Conservation (phyloP, 805 yeast genomes). For the Yarrowia alimentaria region DNA sequence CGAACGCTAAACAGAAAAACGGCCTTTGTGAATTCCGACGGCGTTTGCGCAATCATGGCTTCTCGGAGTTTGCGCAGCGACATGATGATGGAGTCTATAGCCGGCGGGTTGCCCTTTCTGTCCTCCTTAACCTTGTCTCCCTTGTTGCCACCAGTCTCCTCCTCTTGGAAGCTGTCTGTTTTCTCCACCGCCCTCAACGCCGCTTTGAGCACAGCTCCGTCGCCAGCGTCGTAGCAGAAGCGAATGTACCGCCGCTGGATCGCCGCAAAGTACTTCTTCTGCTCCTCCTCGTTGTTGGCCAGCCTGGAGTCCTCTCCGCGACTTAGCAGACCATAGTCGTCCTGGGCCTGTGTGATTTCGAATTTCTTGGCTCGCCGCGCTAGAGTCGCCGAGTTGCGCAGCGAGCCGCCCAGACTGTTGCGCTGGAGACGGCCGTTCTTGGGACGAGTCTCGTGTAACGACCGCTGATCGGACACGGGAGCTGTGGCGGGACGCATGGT, state of each 20-base stretch:
- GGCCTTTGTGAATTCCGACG: conserved; percentile 44
- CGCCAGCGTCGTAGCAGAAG: conserved; percentile 18
- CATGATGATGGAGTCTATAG: conserved; percentile 26
- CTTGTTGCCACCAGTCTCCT: conserved; percentile 4
- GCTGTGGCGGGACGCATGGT: conserved; percentile 20
- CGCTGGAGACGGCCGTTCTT: not conserved
- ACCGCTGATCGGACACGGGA: conserved; percentile 4
- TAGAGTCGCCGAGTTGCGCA: not conserved
- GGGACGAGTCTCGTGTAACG: not conserved
- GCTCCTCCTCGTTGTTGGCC: conserved; percentile 25
- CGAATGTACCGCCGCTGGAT: conserved; percentile 24
- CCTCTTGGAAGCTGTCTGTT: conserved; percentile 3
- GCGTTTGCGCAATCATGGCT: conserved; percentile 46
- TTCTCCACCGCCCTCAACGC: conserved; percentile 7
- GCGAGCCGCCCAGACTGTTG: conserved; percentile 8
- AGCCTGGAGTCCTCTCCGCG: conserved; percentile 45
- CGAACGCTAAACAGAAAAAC: conserved; percentile 52
- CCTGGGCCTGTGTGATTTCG: conserved; percentile 1
- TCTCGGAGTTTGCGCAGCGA: conserved; percentile 50
- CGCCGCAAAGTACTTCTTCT: conserved; percentile 18
- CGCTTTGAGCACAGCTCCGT: not conserved
- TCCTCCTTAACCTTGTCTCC: not conserved
- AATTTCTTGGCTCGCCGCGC: conserved; percentile 24
- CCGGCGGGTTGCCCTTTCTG: conserved; percentile 19
- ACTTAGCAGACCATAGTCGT: conserved; percentile 45